These are phyloP conservation scores for Heliocybe sulcata DNA, from an alignment of 1,284 basidiomycete genomes.

Conservation along the genomic window DNA sequence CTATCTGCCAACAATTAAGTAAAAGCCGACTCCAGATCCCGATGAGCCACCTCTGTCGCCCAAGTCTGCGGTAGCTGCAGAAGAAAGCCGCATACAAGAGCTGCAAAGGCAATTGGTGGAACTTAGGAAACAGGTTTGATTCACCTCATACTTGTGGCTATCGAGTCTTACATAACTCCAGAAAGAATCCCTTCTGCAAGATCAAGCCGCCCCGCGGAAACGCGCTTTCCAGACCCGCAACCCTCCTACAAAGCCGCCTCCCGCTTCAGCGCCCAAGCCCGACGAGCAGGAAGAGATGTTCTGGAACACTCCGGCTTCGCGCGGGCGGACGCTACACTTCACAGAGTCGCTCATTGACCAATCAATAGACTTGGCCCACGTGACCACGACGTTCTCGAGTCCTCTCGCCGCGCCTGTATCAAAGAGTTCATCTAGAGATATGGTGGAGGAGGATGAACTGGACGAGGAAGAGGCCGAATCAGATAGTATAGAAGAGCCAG, in stretches of 20 bases:
- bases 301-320: slow-evolving; percentile 51
- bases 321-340: slow-evolving; percentile 51
- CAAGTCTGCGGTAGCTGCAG: slow-evolving; percentile 38
- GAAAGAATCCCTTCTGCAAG: slow-evolving; percentile 35
- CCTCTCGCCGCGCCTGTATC: slow-evolving; percentile 22
- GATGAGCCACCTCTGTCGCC: slow-evolving; percentile 28
- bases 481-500: slow-evolving; percentile 19
- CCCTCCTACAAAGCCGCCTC: slow-evolving; percentile 10
- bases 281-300: slow-evolving; percentile 43
- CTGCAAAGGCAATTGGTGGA: slow-evolving; percentile 45
- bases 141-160: background rate
- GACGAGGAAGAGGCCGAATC: slow-evolving; percentile 1
- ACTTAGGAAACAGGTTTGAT: slow-evolving; percentile 39
- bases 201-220: slow-evolving; percentile 9
- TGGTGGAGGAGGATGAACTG: slow-evolving; percentile 1
- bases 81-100: slow-evolving; percentile 49
- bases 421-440: background rate
- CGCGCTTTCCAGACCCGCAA: slow-evolving; percentile 7
- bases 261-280: slow-evolving; percentile 16
- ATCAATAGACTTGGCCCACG: slow-evolving; percentile 46
- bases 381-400: slow-evolving; percentile 42
- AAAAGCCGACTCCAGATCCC: slow-evolving; percentile 25
- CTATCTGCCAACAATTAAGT: slow-evolving; percentile 18
- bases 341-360: slow-evolving; percentile 56
- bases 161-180: slow-evolving; percentile 13